phyloP scores from a whole-genome alignment of 1,139 yeast genomes.

The Blastobotrys arbuscula region DNA sequence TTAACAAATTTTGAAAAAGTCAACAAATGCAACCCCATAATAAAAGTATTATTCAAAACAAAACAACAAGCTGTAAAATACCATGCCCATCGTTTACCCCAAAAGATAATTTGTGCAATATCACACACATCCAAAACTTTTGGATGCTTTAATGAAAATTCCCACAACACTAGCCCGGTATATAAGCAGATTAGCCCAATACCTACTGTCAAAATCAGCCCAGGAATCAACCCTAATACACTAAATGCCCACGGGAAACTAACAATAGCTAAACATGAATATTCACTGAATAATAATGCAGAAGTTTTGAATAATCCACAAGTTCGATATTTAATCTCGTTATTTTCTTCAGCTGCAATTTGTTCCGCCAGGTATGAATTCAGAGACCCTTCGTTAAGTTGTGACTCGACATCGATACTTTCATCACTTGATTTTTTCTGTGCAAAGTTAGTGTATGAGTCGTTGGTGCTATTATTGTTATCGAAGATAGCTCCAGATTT shows the following conservation, averaged over 20 bases:
- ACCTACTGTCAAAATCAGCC: conserved; percentile 48
- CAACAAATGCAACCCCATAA: conserved; percentile 56
- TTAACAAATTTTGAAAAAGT: conserved; percentile 57
- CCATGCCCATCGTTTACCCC: conserved; percentile 51
- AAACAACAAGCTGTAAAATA: conserved; percentile 53
- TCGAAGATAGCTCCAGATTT: no score
- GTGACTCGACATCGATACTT: neutral
- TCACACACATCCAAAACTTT: conserved; percentile 50
- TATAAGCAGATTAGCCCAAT: conserved; percentile 49
- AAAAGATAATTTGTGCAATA: conserved; percentile 53
- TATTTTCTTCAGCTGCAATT: conserved; percentile 28
- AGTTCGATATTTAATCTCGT: conserved; percentile 45
- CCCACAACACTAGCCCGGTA: conserved; percentile 50
- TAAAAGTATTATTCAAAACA: conserved; percentile 49
- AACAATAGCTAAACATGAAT: conserved; percentile 57
- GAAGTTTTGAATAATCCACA: conserved; percentile 58
- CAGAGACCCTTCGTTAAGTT: conserved; percentile 20
- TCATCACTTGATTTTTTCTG: neutral
- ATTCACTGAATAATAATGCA: conserved; percentile 53
- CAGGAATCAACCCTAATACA: conserved; percentile 54
- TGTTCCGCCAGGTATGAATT: conserved; percentile 33
- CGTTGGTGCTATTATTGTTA: no score
- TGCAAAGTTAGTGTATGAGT: no score
- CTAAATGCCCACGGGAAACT: conserved; percentile 63
- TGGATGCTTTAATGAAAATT: conserved; percentile 51